Conservation (phyloP, 2,329 filamentous ascomycete species). For the Hirsutella thompsonii region DNA sequence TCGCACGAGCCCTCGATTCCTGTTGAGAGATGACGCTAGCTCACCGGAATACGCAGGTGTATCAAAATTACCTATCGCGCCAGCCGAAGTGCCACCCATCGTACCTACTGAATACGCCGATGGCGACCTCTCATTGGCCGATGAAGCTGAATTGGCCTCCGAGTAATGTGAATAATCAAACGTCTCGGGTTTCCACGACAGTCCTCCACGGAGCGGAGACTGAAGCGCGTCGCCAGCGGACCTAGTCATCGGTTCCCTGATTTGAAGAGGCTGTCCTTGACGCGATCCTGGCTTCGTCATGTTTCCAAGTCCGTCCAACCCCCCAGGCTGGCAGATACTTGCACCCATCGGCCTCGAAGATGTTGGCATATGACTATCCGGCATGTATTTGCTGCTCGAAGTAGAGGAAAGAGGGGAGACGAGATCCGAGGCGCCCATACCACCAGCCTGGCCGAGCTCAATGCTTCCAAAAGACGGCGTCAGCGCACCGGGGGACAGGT, state of each 20-base stretch:
- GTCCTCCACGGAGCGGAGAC: conserved; percentile 44
- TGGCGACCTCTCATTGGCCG: conserved; percentile 31
- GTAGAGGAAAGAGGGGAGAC: conserved; percentile 44
- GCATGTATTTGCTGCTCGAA: conserved; percentile 37
- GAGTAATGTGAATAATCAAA: conserved; percentile 44
- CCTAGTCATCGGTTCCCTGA: conserved; percentile 43
- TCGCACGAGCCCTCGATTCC: not conserved
- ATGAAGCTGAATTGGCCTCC: conserved; percentile 30
- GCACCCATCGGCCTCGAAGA: conserved; percentile 27
- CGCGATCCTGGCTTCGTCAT: conserved; percentile 32
- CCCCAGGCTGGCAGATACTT: conserved; percentile 22
- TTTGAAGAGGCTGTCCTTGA: conserved; percentile 43
- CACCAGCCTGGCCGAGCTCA: conserved; percentile 43
- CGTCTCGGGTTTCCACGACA: conserved; percentile 50
- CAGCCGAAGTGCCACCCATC: conserved; percentile 16
- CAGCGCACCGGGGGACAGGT: conserved; percentile 53
- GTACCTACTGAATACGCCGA: conserved; percentile 38
- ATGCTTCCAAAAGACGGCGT: conserved; percentile 56
- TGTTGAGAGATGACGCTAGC: conserved; percentile 6
- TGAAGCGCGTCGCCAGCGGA: conserved; percentile 45
- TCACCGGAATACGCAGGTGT: conserved; percentile 38
- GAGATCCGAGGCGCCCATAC: conserved; percentile 38
- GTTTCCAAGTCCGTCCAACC: conserved; percentile 13
- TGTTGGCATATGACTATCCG: conserved; percentile 23
- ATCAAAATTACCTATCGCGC: conserved; percentile 34